Percentiles rank a stretch among this genome's conserved stretches.
phyloP scores from a whole-genome alignment of 1,284 basidiomycete species.

The Calocybe gambosa region DNA sequence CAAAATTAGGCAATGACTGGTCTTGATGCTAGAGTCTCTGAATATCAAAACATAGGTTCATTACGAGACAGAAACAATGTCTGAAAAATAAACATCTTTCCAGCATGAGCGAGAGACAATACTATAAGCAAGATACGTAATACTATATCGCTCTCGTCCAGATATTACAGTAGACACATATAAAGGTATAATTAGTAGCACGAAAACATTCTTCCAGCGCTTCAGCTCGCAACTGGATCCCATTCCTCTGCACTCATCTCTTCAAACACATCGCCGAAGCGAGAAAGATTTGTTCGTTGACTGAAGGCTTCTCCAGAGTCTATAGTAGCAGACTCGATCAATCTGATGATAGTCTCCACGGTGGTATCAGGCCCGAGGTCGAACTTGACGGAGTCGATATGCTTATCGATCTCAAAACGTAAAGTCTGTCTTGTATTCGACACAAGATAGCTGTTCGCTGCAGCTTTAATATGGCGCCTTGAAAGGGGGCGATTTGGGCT shows the following conservation, averaged over 20 bases:
- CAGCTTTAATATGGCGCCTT: constrained; percentile 12
- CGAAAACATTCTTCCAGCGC: too few species aligned
- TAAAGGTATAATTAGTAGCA: too few species aligned
- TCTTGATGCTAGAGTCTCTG: too few species aligned
- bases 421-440: constrained; percentile 12
- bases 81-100: too few species aligned
- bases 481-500: constrained; percentile 4
- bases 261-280: background rate
- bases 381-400: constrained; percentile 4
- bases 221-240: constrained; percentile 1
- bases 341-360: constrained; percentile 6
- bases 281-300: background rate
- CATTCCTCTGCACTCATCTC: constrained; percentile 4
- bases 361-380: constrained; percentile 12
- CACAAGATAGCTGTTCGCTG: constrained; percentile 7
- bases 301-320: constrained; percentile 11
- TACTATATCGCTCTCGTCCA: too few species aligned
- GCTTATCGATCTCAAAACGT: constrained; percentile 11
- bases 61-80: too few species aligned
- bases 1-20: too few species aligned
- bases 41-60: too few species aligned
- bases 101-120: too few species aligned
- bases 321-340: constrained; percentile 9
- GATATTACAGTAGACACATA: too few species aligned
- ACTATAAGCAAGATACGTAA: too few species aligned